Conservation (phyloP, 306 rosid genomes). For the Pachyrhizus erosus region DNA sequence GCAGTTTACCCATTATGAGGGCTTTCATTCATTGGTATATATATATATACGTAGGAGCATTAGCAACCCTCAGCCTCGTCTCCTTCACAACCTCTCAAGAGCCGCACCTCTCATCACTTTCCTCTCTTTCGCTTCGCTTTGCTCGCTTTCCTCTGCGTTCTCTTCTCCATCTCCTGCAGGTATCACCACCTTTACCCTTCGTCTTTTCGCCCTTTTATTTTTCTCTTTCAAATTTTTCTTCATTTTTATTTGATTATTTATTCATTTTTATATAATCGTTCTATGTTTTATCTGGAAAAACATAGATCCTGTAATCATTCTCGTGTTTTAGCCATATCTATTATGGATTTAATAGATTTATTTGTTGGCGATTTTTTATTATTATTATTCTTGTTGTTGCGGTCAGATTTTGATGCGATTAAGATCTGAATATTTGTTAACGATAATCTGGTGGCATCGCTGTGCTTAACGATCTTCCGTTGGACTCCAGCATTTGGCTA, state of each 20-base stretch:
- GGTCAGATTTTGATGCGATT: background rate
- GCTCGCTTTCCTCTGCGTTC: background rate
- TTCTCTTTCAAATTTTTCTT: background rate
- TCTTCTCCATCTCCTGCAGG: conserved; percentile 30
- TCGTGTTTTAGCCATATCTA: background rate
- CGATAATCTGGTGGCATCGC: background rate
- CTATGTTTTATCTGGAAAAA: background rate
- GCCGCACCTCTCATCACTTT: conserved; percentile 22
- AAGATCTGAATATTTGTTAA: conserved; percentile 27
- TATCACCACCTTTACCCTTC: background rate
- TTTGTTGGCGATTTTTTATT: background rate
- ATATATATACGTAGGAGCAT: background rate
- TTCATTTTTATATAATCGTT: background rate
- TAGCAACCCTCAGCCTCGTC: background rate
- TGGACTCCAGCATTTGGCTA: background rate
- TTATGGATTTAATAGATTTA: conserved; percentile 27
- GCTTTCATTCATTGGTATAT: background rate
- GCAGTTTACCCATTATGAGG: background rate
- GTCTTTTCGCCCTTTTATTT: background rate
- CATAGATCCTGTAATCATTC: background rate
- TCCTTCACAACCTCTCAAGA: background rate
- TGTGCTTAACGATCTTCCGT: background rate
- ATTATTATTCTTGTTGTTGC: background rate
- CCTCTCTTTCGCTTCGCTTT: background rate
- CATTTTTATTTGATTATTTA: background rate